Conservation (phyloP, 176 grass and related monocot genomes). For the Tillandsia leiboldiana region DNA sequence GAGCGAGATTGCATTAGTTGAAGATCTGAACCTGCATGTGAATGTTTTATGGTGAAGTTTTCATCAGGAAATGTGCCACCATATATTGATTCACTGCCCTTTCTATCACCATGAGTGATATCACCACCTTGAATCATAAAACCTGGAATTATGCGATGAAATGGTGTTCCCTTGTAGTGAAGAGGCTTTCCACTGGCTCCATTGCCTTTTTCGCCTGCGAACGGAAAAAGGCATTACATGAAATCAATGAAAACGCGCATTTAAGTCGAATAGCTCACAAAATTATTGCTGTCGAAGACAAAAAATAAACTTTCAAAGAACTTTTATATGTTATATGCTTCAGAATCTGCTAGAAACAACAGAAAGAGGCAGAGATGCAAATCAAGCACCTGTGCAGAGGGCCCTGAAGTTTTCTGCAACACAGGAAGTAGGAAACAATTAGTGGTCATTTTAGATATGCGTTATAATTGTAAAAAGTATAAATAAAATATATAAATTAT, state of each 20-base stretch:
- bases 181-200: constrained; percentile 58
- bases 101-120: constrained; percentile 60
- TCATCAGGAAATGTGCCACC: constrained; percentile 80
- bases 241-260: neutral
- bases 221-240: constrained; percentile 7
- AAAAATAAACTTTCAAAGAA: neutral
- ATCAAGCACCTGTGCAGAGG: constrained; percentile 78
- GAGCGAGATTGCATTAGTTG: neutral
- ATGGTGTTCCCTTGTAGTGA: constrained; percentile 82
- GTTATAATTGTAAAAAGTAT: neutral
- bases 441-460: neutral
- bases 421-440: constrained; percentile 8
- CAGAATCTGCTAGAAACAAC: neutral
- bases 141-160: constrained; percentile 86
- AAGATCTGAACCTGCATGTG: constrained; percentile 55
- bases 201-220: constrained; percentile 69
- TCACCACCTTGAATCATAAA: constrained; percentile 98
- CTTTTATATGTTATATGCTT: neutral
- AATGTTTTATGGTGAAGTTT: constrained; percentile 80
- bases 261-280: neutral
- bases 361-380: neutral
- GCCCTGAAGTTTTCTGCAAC: constrained; percentile 89
- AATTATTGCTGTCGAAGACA: neutral
- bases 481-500: neutral
- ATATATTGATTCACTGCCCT: constrained; percentile 80